These are phyloP conservation scores for Paracamarosporium sp. DNA, from an alignment of 2,329 filamentous ascomycete genomes.

Conservation along the genomic window DNA sequence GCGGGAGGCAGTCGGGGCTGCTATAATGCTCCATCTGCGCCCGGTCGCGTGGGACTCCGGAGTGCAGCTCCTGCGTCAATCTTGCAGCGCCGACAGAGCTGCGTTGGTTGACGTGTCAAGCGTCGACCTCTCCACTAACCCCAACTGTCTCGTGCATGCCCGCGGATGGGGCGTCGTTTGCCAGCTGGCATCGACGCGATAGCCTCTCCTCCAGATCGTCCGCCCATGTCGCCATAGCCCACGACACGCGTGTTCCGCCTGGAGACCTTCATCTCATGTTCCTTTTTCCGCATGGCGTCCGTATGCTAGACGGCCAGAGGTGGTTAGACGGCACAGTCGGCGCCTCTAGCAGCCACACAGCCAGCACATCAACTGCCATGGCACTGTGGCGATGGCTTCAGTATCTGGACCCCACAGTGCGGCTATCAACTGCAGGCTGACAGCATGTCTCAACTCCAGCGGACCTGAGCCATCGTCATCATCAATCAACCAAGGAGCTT, in stretches of 20 bases:
- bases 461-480: not conserved
- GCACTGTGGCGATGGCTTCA: constrained; percentile 8
- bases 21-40: constrained; percentile 42
- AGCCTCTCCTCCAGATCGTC: constrained; percentile 23
- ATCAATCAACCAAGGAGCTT: too few relatives aligned
- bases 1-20: constrained; percentile 32
- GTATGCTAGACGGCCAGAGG: constrained; percentile 5
- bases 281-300: constrained; percentile 13
- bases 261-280: too few relatives aligned
- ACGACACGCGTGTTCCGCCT: too few relatives aligned
- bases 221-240: constrained; percentile 24
- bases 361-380: constrained; percentile 20
- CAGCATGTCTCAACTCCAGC: constrained; percentile 10
- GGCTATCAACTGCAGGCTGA: constrained; percentile 26
- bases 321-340: constrained; percentile 14
- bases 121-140: constrained; percentile 43
- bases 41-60: constrained; percentile 39
- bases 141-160: constrained; percentile 36
- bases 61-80: constrained; percentile 50
- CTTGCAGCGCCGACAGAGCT: constrained; percentile 44
- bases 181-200: constrained; percentile 46
- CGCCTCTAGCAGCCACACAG: constrained; percentile 27
- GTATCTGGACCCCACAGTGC: constrained; percentile 23
- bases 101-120: constrained; percentile 44
- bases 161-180: constrained; percentile 37